Conservation (phyloP, 352 stramenopile genomes). For the Pythium pyrilobum region DNA sequence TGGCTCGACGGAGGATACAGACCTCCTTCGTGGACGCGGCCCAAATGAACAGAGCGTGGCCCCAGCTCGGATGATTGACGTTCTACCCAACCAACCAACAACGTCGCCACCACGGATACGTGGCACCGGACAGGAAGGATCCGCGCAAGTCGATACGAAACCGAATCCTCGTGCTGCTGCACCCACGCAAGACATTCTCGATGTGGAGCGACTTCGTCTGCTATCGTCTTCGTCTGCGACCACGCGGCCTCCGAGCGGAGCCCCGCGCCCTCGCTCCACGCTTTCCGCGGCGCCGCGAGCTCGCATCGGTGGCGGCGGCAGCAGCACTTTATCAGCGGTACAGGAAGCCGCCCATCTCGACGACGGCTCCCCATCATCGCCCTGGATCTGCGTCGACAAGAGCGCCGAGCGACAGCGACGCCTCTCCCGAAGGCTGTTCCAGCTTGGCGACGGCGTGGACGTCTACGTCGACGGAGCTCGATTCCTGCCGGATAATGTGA, state of each 20-base stretch:
- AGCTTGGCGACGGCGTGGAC: slow-evolving; percentile 69
- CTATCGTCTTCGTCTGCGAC: slow-evolving; percentile 19
- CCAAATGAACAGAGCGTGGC: too few relatives aligned
- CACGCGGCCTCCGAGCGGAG: slow-evolving; percentile 1
- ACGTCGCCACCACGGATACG: too few relatives aligned
- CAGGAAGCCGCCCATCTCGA: slow-evolving; percentile 6
- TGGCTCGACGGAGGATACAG: too few relatives aligned
- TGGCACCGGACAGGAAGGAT: too few relatives aligned
- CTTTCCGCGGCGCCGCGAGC: slow-evolving; percentile 9
- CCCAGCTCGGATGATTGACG: too few relatives aligned
- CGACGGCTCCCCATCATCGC: not conserved
- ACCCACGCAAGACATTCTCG: slow-evolving; percentile 12
- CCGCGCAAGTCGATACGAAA: too few relatives aligned
- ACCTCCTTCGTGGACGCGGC: too few relatives aligned
- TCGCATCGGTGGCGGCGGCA: not conserved
- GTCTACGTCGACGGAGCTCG: slow-evolving; percentile 73
- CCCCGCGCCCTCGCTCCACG: slow-evolving; percentile 11
- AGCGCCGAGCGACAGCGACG: slow-evolving; percentile 20
- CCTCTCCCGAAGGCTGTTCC: slow-evolving; percentile 27
- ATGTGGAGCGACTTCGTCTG: slow-evolving; percentile 22
- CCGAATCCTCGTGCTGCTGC: not conserved
- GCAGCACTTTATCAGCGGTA: not conserved
- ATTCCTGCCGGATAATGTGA: slow-evolving; percentile 65
- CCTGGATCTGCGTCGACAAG: slow-evolving; percentile 35
- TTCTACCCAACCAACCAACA: too few relatives aligned